A percentile compares a stretch with the other conserved stretches of the same genome.
These are phyloP conservation scores for Chytridiales sp. DNA, from an alignment of 371 early-diverging fungal species.

Conservation along the genomic window DNA sequence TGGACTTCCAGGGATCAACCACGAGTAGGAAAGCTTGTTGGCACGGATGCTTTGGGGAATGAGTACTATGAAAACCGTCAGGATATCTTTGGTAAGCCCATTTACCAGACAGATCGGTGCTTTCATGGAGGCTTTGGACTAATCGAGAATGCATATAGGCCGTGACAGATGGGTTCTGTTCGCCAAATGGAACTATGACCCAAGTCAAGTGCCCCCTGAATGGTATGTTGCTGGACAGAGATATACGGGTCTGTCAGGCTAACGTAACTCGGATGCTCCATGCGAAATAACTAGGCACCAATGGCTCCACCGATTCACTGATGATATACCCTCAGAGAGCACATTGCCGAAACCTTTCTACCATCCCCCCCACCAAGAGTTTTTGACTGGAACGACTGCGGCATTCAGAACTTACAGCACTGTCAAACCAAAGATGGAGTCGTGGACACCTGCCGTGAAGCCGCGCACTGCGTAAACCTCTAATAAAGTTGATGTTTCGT, in stretches of 20 bases:
- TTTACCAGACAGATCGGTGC: not conserved
- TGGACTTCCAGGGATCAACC: slow-evolving; percentile 34
- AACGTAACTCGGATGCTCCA: not conserved
- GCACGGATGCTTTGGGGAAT: slow-evolving; percentile 85
- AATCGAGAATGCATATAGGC: slow-evolving; percentile 6
- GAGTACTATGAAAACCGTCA: slow-evolving; percentile 85
- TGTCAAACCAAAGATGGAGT: slow-evolving; percentile 71
- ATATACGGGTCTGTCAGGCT: too few relatives aligned
- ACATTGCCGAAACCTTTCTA: slow-evolving; percentile 55
- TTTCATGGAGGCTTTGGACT: not conserved
- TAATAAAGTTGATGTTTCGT: too few relatives aligned
- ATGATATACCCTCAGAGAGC: slow-evolving; percentile 71
- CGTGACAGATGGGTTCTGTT: slow-evolving; percentile 94
- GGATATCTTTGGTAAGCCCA: slow-evolving; percentile 65
- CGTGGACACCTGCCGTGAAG: slow-evolving; percentile 62
- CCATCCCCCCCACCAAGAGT: slow-evolving; percentile 46
- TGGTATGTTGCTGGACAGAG: slow-evolving; percentile 67
- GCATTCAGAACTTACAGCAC: slow-evolving; percentile 88
- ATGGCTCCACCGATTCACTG: slow-evolving; percentile 83
- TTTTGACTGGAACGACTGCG: slow-evolving; percentile 69
- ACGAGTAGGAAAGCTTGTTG: slow-evolving; percentile 81
- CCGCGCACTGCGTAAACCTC: not conserved
- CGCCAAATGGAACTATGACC: slow-evolving; percentile 70
- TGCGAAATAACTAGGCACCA: slow-evolving; percentile 69
- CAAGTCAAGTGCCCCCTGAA: slow-evolving; percentile 83